Evolutionary conservation across 2,329 filamentous ascomycete genomes (phyloP), one percentile per base, ranked within the genome.

Genomic region (Curvularia eragrostidis): DNA sequence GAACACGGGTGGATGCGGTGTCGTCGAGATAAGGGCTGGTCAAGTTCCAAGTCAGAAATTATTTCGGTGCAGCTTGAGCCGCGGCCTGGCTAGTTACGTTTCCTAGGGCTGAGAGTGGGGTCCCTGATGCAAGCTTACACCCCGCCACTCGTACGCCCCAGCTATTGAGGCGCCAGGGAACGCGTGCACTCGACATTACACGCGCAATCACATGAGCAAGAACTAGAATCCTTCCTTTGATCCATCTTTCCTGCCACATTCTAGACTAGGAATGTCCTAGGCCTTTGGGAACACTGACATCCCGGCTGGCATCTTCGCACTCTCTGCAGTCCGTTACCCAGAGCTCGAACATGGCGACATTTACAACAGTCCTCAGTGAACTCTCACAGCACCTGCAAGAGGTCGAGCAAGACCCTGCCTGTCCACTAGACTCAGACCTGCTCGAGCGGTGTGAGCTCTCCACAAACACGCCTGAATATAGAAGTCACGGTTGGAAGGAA

Each of bases 381-480:
- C 70, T 80, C n/a, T 73, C 77, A 41, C 62, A 63, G 19, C 82
- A 84, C 64, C 74, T 85, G 26, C 74, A 77, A 23, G 65, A 78
- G 30, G 73, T 85, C 46, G 73, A 79, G 18, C 64, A 70, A 32
- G 77, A 82, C 43, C 79, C 82, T 12, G 73, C 79, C 5, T 80
- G 73, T 2, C 60, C 76, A 15, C 74, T 86, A 8, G 79, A 86
- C 63, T 67, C 76, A 46, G 70, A 79, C 18, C 75, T 84, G 12
- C 76, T 86, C 52, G 83, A 85, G 44, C 79, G 80, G 65, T 77
- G 83, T 56, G 80, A 81, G 63, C 74, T 83, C 28, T 78, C 70
- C 60, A 73, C 69, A 28, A 72, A 64, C 53, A 76, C 73, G 1
- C 61, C 68, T 12, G 72, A 75, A 23, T 77, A 74, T 50, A 66